phyloP scores from a whole-genome alignment of 164 flowering plant species.

The Pachysandra terminalis region DNA sequence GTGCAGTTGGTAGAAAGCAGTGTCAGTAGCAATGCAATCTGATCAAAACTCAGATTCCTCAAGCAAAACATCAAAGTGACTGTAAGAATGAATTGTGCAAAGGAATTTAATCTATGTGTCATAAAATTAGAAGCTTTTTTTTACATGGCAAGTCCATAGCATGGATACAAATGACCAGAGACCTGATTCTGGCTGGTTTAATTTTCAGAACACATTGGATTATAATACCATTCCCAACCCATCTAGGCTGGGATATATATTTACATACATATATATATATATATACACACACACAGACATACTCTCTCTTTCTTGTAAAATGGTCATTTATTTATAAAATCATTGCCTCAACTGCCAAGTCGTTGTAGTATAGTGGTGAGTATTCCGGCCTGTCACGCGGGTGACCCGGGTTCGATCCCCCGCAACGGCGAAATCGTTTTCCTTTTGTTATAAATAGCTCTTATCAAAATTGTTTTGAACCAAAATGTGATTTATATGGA shows the following conservation, averaged over 20 bases:
- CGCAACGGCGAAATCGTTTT: constrained; percentile 37
- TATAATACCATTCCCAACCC: too few relatives aligned
- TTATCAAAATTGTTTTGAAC: too few relatives aligned
- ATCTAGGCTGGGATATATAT: too few relatives aligned
- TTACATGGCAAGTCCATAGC: not conserved
- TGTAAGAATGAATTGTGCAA: not conserved
- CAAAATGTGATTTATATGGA: too few relatives aligned
- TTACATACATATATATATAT: too few relatives aligned
- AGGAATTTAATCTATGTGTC: not conserved
- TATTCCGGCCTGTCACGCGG: constrained; percentile 48
- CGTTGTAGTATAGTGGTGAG: constrained; percentile 42
- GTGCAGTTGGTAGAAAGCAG: not conserved
- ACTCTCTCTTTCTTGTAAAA: too few relatives aligned
- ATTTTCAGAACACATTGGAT: too few relatives aligned
- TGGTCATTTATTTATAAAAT: too few relatives aligned
- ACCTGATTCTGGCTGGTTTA: too few relatives aligned
- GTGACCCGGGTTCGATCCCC: constrained; percentile 46
- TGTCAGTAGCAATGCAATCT: not conserved
- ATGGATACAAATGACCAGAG: not conserved
- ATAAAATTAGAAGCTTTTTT: not conserved
- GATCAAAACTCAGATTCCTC: not conserved
- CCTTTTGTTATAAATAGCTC: too few relatives aligned
- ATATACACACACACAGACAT: too few relatives aligned
- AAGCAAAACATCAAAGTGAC: not conserved
- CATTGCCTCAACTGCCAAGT: too few relatives aligned